Evolutionary conservation across 2,329 filamentous ascomycete genomes (phyloP), one percentile per base, ranked within the genome.

Genomic region (Rosellinia necatrix): DNA sequence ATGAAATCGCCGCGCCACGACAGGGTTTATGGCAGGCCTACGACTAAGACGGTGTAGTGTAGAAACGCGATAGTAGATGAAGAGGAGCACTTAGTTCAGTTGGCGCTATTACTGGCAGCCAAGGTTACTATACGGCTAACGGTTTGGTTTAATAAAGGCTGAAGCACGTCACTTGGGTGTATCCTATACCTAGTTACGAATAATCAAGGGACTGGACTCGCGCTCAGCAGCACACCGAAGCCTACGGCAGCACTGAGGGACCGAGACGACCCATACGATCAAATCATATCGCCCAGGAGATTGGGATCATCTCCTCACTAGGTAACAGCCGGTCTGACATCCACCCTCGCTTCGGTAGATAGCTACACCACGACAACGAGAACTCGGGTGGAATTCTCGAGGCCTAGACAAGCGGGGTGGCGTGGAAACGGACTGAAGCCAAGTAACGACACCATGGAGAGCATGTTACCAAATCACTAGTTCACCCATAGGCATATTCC

Each of bases 291-390:
- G 35, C 25, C 29, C 35, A 35, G 25, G 41, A 55, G 41, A 58
- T 58, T 54, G 22, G 41, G 50, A 55, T 54, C 50, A 55, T 47
- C 51, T 50, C 3, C 24, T 46, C 27, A n/a, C n/a, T n/a, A n/a
- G 44, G 40, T 50, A 29, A 54, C 40, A 13, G 19, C 50, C 51
- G 56, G 56, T 34, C 56, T 51, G 50, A 50, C 42, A 44, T 21
- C 50, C 51, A 58, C 46, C n/a, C 27, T 47, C 19, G 21, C 34
- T 46, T 41, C 42, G 34, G 27, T 32, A 54, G n/a, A n/a, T n/a
- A n/a, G n/a, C n/a, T n/a, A n/a, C n/a, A n/a, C n/a, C n/a, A n/a
- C 46, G 24, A 29, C 22, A 19, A 38, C 17, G 19, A 57, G 37
- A 38, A 29, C 49, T 51, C 42, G 35, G 38, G 49, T 32, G 48